Base-by-base conservation (phyloP, 2,329 filamentous ascomycete genomes). In the Mollisia scopiformis region DNA sequence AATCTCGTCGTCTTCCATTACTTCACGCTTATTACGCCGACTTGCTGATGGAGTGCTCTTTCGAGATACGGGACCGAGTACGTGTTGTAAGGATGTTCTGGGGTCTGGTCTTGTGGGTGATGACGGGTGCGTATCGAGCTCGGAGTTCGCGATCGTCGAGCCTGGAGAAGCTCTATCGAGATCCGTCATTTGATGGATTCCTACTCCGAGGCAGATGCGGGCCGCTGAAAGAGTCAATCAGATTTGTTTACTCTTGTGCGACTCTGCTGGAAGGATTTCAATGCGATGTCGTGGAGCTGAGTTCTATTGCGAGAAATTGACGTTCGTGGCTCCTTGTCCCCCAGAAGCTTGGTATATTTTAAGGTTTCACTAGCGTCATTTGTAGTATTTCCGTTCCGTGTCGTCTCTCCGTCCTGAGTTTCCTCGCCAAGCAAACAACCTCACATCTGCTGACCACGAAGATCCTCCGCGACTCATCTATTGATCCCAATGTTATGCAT, bases 1-100 rank as follows among this genome's bases (percentile, higher is more conserved):
- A 11, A 56, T 61, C 19, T 71, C 70, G n/a, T 72, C 72, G 54
- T 73, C 72, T 57, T 73, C 71, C n/a, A 65, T 70, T 60, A 69
- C 68, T n/a, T 71, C 68, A 3, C 16, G 43, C 39, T 64, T 65
- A 30, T 62, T 28, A 37, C 55, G 57, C 43, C 65, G 64, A 4
- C 61, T 52, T 39, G 43, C 46, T n/a, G 64, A 56, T 19, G 71
- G 64, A 2, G 68, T 65, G 16, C 68, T 65, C 53, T 57, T 67
- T 25, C 65, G 49, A 13, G 69, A 71, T 33, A 72, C 68, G 13
- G 64, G 19, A 30, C 60, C 61, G 8, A 70, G 61, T 33, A 68
- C 66, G 53, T 72, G 69, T 27, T 70, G 71, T 46, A 72, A 39
- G 8, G 71, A 59, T 19, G 62, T 67, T 65, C 71, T 57, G 10